Evolutionary conservation across 1,139 yeast genomes (phyloP), one percentile per base, ranked within the genome.

Genomic region (Ogataea hybrid): DNA sequence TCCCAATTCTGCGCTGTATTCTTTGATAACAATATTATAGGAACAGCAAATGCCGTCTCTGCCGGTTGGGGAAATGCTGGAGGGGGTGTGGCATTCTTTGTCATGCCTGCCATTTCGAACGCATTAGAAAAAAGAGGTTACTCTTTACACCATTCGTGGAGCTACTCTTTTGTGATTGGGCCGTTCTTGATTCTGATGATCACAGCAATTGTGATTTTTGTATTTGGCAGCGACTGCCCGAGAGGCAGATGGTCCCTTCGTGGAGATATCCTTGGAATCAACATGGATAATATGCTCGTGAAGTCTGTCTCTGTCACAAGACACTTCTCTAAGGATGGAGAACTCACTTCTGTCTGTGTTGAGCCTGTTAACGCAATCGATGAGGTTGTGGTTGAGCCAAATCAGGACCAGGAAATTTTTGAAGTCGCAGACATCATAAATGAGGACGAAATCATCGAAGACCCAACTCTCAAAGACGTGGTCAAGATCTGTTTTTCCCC

Each of bases 61-160:
- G 68, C 61, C 28, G 68, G 68, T 14, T 62, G 65, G 63, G 67
- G 67, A 39, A 63, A 63, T 43, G 57, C 67, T 14, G 68, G 68
- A 23, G 68, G 65, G 23, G 68, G 68, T 40, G 64, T 62, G 32
- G 66, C 68, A 4, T 63, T 62, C 48, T 63, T 63, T 48, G 53
- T 59, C 37, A 62, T 63, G 66, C 67, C 68, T 10, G 65, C 65
- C 3, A 49, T 63, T 6, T 52, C 51, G 25, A 34, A 43, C 3
- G 57, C 47, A 10, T 44, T 63, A 6, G 29, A 33, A 7, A 32
- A 30, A n/a, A 47, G 52, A 20, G 65, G 65, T 2, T 62, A 52
- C 47, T 31, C 53, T 6, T 27, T 47, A 5, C 57, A 53, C 31
- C 44, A 53, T n/a, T 50, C 64, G 4, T 63, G 68, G 68, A 51